A percentile compares a stretch with the other conserved stretches of the same genome.
Evolutionary conservation across 768 basidiomycete species (phyloP).

Genomic region (Sporobolomyces roseus): DNA sequence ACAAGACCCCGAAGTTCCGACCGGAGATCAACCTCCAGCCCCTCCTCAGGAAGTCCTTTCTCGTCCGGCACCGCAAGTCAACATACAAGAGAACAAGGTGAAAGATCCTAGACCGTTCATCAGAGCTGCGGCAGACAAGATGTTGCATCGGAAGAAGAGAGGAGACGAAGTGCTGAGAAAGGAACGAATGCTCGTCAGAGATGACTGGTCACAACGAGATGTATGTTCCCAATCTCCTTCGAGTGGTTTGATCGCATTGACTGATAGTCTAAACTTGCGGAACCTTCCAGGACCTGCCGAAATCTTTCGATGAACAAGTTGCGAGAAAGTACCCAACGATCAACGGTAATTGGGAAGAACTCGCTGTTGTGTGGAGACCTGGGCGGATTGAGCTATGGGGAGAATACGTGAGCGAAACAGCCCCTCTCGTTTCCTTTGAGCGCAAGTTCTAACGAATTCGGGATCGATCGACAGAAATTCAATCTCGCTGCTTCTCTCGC

Average conservation of each 20-base stretch:
- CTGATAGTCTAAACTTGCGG: conserved; percentile 20
- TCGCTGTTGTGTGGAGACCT: conserved; percentile 73
- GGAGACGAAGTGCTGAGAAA: conserved; percentile 64
- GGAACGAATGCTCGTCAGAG: conserved; percentile 84
- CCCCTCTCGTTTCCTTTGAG: background rate
- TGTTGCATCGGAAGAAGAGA: conserved; percentile 31
- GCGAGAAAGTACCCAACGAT: conserved; percentile 59
- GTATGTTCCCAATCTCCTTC: conserved; percentile 45
- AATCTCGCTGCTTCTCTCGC: conserved; percentile 66
- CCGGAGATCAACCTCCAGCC: conserved; percentile 51
- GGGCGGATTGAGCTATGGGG: conserved; percentile 76
- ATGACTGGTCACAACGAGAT: conserved; percentile 57
- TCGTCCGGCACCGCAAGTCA: conserved; percentile 59
- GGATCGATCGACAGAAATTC: conserved; percentile 44
- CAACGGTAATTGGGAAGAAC: conserved; percentile 63
- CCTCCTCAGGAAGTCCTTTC: conserved; percentile 66
- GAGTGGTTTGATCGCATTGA: conserved; percentile 30
- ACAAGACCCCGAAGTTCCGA: conserved; percentile 1
- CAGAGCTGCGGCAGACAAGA: conserved; percentile 51
- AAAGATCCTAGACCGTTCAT: conserved; percentile 18
- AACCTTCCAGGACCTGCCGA: conserved; percentile 51
- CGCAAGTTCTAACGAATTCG: background rate
- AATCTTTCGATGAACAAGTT: conserved; percentile 63
- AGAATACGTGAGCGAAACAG: conserved; percentile 61
- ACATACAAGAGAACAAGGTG: conserved; percentile 55